Percentiles rank a stretch among this genome's conserved stretches.
Conservation (phyloP, 805 yeast species). For the Candida taoyuanica region DNA sequence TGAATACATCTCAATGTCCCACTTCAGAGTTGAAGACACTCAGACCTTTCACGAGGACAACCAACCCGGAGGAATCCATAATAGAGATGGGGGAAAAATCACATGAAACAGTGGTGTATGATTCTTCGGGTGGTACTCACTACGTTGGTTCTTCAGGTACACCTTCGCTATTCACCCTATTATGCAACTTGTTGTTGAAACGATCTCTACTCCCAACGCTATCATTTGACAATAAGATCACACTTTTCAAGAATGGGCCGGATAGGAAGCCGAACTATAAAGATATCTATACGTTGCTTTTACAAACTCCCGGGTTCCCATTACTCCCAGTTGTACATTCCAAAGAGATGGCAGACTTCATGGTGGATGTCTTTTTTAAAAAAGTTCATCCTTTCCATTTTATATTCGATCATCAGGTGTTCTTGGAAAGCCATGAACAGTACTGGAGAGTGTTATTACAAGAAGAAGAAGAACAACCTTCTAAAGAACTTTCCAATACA, state of each 20-base stretch:
- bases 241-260: conserved; percentile 17
- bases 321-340: conserved; percentile 29
- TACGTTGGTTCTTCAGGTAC: conserved; percentile 45
- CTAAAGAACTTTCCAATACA: conserved; percentile 13
- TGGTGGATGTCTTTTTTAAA: conserved; percentile 36
- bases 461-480: background rate
- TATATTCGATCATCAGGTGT: conserved; percentile 33
- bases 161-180: conserved; percentile 37
- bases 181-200: conserved; percentile 37
- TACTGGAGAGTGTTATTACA: conserved; percentile 31
- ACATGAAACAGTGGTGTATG: conserved; percentile 35
- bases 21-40: conserved; percentile 19
- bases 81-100: background rate
- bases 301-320: conserved; percentile 32
- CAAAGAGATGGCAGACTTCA: conserved; percentile 33
- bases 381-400: conserved; percentile 42
- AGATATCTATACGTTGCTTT: conserved; percentile 11
- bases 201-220: conserved; percentile 32
- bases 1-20: conserved; percentile 15
- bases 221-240: conserved; percentile 31
- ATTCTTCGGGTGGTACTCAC: conserved; percentile 42
- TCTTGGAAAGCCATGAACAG: conserved; percentile 31
- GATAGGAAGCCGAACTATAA: conserved; percentile 12
- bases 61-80: conserved; percentile 1
- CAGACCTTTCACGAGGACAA: conserved; percentile 20